A percentile compares a stretch with the other conserved stretches of the same genome.
Evolutionary conservation across 2,329 filamentous ascomycete species (phyloP).

Genomic region (Monilinia aucupariae): DNA sequence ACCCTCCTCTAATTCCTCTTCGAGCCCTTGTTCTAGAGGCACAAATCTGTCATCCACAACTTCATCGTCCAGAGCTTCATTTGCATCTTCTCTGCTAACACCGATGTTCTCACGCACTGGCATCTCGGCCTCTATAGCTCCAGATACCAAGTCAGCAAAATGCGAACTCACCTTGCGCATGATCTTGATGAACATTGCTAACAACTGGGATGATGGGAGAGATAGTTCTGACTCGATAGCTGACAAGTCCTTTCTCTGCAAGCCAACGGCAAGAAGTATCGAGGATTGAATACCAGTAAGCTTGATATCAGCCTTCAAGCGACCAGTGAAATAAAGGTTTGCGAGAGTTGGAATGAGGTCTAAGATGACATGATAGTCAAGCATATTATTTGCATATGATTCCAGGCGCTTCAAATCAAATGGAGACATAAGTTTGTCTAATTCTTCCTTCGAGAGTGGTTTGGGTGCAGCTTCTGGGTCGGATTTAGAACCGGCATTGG

Average conservation of each 20-base stretch:
- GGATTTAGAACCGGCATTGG: constrained; percentile 64
- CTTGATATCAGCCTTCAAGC: constrained; percentile 60
- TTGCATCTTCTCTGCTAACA: constrained; percentile 54
- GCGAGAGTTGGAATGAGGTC: constrained; percentile 84
- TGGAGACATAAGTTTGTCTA: constrained; percentile 75
- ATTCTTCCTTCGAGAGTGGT: constrained; percentile 64
- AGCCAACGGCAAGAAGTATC: constrained; percentile 81
- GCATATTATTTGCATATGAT: constrained; percentile 91
- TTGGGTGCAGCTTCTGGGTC: constrained; percentile 50
- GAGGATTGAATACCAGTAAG: constrained; percentile 79
- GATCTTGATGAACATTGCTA: constrained; percentile 98
- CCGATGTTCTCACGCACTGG: constrained; percentile 53
- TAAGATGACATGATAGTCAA: constrained; percentile 95
- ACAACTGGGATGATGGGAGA: constrained; percentile 68
- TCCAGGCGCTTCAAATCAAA: constrained; percentile 94
- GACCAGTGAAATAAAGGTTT: constrained; percentile 76
- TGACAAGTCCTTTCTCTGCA: constrained; percentile 86
- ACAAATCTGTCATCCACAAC: constrained; percentile 59
- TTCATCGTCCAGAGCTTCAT: constrained; percentile 65
- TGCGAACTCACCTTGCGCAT: constrained; percentile 78
- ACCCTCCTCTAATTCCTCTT: constrained; percentile 79
- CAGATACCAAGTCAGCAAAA: constrained; percentile 70
- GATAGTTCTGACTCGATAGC: constrained; percentile 72
- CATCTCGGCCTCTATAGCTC: constrained; percentile 63
- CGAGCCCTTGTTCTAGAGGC: constrained; percentile 64